These are phyloP conservation scores for Novymonas esmeraldas DNA, from an alignment of 208 protist species.

Conservation along the genomic window DNA sequence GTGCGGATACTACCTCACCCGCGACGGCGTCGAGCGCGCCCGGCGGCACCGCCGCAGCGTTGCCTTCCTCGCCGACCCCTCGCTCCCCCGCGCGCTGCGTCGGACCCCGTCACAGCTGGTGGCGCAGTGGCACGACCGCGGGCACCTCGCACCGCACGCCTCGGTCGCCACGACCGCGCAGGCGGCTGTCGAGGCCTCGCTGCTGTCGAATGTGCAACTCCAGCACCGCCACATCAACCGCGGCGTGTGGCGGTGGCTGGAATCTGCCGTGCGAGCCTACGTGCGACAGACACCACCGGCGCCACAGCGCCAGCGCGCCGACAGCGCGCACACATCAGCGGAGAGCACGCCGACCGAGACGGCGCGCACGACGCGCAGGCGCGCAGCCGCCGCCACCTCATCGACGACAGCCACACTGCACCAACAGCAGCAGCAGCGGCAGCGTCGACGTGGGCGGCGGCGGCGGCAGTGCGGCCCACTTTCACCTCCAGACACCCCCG, in stretches of 20 bases:
- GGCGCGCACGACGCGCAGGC: too few species aligned
- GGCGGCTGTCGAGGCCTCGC: slow-evolving; percentile 43
- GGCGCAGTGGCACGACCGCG: slow-evolving; percentile 41
- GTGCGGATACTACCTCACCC: slow-evolving; percentile 55
- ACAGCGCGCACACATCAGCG: too few species aligned
- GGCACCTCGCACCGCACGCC: slow-evolving; percentile 74
- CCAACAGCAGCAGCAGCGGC: too few species aligned
- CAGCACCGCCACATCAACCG: slow-evolving; percentile 57
- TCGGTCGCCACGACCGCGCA: slow-evolving; percentile 42
- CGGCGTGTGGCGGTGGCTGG: slow-evolving; percentile 61
- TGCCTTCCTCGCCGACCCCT: slow-evolving; percentile 42
- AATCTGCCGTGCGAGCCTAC: slow-evolving; percentile 45
- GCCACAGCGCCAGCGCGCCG: too few species aligned
- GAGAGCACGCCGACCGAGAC: too few species aligned
- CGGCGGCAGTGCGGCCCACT: too few species aligned
- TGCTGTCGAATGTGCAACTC: slow-evolving; percentile 61
- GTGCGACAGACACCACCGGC: slow-evolving; percentile 20
- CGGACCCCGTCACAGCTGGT: slow-evolving; percentile 25
- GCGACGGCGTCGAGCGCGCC: slow-evolving; percentile 21
- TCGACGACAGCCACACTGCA: too few species aligned
- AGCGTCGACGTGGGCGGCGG: too few species aligned
- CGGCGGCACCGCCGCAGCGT: slow-evolving; percentile 27
- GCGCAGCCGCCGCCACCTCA: too few species aligned
- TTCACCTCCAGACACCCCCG: too few species aligned
- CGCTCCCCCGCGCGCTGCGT: slow-evolving; percentile 30